Evolutionary conservation across 2,329 filamentous ascomycete genomes (phyloP).

Genomic region (Talaromyces sp.): DNA sequence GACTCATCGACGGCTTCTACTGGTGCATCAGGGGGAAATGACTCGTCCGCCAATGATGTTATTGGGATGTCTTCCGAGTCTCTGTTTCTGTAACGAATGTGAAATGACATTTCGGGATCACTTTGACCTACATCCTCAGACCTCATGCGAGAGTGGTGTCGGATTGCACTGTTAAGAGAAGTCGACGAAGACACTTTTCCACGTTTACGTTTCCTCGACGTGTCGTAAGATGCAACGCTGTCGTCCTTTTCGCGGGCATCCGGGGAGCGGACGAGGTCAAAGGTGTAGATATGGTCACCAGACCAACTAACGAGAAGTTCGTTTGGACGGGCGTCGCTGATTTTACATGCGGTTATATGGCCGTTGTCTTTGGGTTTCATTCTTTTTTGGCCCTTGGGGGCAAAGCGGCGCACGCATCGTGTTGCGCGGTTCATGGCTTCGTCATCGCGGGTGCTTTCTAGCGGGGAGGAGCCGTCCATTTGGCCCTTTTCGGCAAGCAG

Average conservation of each 20-base stretch:
- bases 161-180: constrained; percentile 37
- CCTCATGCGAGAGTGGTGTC: constrained; percentile 46
- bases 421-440: constrained; percentile 57
- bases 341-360: constrained; percentile 67
- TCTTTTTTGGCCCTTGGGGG: constrained; percentile 54
- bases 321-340: constrained; percentile 64
- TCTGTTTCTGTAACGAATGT: constrained; percentile 57
- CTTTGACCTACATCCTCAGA: constrained; percentile 33
- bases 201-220: constrained; percentile 55
- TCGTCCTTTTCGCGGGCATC: constrained; percentile 46
- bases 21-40: constrained; percentile 19
- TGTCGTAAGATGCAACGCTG: constrained; percentile 24
- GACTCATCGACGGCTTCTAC: constrained; percentile 37
- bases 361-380: constrained; percentile 48
- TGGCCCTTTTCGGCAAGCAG: constrained; percentile 50
- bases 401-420: constrained; percentile 62
- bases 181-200: constrained; percentile 43
- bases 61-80: constrained; percentile 56
- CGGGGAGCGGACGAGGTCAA: constrained; percentile 58
- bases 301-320: constrained; percentile 67
- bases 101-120: constrained; percentile 46
- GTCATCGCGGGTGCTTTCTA: constrained; percentile 45
- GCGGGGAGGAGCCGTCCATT: constrained; percentile 36
- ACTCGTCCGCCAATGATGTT: constrained; percentile 21
- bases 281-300: constrained; percentile 62